Conservation (phyloP, 1,139 yeast genomes). For the Arxiozyma telluris region DNA sequence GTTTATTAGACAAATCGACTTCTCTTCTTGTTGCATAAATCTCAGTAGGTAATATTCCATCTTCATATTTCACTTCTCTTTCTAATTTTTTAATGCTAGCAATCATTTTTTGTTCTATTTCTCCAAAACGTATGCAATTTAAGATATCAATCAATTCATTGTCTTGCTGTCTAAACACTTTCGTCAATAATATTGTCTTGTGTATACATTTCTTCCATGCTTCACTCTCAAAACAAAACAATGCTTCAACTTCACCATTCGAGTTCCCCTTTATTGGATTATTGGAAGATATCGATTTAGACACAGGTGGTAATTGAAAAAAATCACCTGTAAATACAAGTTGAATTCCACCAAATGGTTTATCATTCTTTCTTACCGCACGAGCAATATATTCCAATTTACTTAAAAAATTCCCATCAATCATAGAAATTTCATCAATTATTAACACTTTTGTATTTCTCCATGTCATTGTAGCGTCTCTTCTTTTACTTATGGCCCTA, state of each 20-base stretch:
- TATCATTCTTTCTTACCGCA: conserved; percentile 36
- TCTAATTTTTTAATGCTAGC: conserved; percentile 40
- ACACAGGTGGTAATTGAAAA: conserved; percentile 78
- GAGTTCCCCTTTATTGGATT: conserved; percentile 28
- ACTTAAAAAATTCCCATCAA: conserved; percentile 57
- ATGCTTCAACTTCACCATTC: conserved; percentile 19
- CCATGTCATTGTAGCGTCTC: conserved; percentile 47
- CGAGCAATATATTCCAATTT: conserved; percentile 58
- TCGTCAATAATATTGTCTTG: conserved; percentile 49
- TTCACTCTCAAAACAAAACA: conserved; percentile 50
- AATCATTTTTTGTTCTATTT: conserved; percentile 40
- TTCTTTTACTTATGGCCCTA: conserved; percentile 39
- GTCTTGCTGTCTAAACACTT: conserved; percentile 68
- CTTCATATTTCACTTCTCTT: conserved; percentile 50
- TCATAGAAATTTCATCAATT: conserved; percentile 79
- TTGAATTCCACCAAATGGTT: conserved; percentile 79
- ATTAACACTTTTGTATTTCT: conserved; percentile 50
- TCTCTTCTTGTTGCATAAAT: conserved; percentile 66
- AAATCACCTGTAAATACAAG: conserved; percentile 74
- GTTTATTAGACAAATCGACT: conserved; percentile 59
- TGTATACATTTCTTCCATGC: conserved; percentile 49
- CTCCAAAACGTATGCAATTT: conserved; percentile 64
- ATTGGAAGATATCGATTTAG: background rate
- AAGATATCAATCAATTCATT: conserved; percentile 59
- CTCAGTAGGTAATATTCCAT: conserved; percentile 77